phyloP scores from a whole-genome alignment of 371 early-diverging fungal genomes.

The Apophysomyces sp. region DNA sequence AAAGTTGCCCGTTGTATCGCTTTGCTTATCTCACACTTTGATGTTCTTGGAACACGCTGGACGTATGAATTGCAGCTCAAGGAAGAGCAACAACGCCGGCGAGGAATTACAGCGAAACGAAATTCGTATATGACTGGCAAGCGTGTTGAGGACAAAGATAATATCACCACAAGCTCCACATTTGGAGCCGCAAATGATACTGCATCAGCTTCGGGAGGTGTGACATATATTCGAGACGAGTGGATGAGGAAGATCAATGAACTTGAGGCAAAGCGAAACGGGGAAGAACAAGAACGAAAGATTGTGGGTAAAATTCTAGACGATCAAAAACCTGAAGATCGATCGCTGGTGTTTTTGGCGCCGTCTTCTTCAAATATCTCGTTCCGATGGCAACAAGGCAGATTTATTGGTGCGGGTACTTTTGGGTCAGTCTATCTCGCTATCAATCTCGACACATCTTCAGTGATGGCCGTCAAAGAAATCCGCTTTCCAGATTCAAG shows the following conservation, averaged over 20 bases:
- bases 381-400: slow-evolving; percentile 86
- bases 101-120: slow-evolving; percentile 35
- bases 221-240: slow-evolving; percentile 50
- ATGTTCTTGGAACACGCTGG: slow-evolving; percentile 66
- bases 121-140: slow-evolving; percentile 36
- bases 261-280: slow-evolving; percentile 50
- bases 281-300: slow-evolving; percentile 55
- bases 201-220: slow-evolving; percentile 25
- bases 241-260: slow-evolving; percentile 57
- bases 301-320: slow-evolving; percentile 80
- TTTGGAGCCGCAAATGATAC: slow-evolving; percentile 42
- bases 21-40: slow-evolving; percentile 79
- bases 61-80: slow-evolving; percentile 50
- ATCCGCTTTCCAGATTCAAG: slow-evolving; percentile 85
- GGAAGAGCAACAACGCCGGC: slow-evolving; percentile 44
- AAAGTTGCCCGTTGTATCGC: slow-evolving; percentile 81
- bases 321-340: slow-evolving; percentile 75
- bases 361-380: slow-evolving; percentile 74
- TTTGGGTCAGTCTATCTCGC: slow-evolving; percentile 87
- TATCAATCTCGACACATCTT: slow-evolving; percentile 84
- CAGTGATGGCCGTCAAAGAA: slow-evolving; percentile 92
- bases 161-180: slow-evolving; percentile 43
- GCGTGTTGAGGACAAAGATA: slow-evolving; percentile 27
- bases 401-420: slow-evolving; percentile 86
- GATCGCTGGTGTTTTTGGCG: slow-evolving; percentile 73